Evolutionary conservation across 1,284 basidiomycete species (phyloP).

Genomic region (Mycosarcoma maydis): DNA sequence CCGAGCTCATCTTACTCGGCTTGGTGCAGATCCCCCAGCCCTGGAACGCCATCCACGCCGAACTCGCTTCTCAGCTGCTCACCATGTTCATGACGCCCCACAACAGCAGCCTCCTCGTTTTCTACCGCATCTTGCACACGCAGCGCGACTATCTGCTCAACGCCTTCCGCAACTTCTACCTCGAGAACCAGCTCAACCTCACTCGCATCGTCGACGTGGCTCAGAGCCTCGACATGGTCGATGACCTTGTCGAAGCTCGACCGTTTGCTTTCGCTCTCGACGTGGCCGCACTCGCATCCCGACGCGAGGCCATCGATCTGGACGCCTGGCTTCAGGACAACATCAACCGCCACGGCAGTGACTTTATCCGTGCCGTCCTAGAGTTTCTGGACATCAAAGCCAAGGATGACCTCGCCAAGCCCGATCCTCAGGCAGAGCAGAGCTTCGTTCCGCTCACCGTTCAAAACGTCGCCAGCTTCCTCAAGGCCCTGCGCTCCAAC

Average conservation of each 20-base stretch:
- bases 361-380: conserved; percentile 79
- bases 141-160: conserved; percentile 84
- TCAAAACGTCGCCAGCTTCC: conserved; percentile 62
- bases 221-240: conserved; percentile 91
- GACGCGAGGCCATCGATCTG: conserved; percentile 90
- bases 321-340: conserved; percentile 95
- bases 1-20: conserved; percentile 93
- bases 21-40: conserved; percentile 84
- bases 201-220: conserved; percentile 93
- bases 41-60: conserved; percentile 85
- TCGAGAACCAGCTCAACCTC: conserved; percentile 90
- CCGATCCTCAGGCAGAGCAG: conserved; percentile 64
- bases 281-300: conserved; percentile 89
- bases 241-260: conserved; percentile 84
- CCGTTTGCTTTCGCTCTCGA: conserved; percentile 83
- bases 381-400: conserved; percentile 64
- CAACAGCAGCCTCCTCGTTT: conserved; percentile 93
- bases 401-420: conserved; percentile 63
- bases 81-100: conserved; percentile 91
- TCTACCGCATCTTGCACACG: conserved; percentile 93
- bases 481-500: conserved; percentile 62
- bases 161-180: conserved; percentile 89
- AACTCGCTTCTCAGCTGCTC: conserved; percentile 85
- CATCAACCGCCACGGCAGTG: conserved; percentile 78
- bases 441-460: conserved; percentile 63